Conservation (phyloP, 495 filamentous ascomycete species). For the Tuber aestivum region DNA sequence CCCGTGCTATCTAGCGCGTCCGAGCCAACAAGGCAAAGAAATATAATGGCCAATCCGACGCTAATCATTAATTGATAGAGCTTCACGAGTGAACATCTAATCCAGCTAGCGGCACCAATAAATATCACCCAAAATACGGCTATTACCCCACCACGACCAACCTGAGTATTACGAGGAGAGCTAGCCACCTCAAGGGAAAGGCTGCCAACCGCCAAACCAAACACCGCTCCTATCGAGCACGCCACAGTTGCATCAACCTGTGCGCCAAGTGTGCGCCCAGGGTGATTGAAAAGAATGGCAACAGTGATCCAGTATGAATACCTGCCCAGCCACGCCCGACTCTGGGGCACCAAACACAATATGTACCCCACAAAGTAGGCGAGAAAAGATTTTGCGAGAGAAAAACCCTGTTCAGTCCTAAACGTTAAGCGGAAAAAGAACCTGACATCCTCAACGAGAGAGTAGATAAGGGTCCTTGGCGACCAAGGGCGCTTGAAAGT, state of each 20-base stretch:
- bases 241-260: slow-evolving; percentile 53
- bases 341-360: slow-evolving; percentile 50
- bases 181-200: slow-evolving; percentile 53
- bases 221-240: slow-evolving; percentile 51
- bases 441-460: slow-evolving; percentile 37
- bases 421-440: slow-evolving; percentile 47
- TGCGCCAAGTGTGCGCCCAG: slow-evolving; percentile 51
- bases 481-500: slow-evolving; percentile 30
- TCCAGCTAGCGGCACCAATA: slow-evolving; percentile 49
- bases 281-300: slow-evolving; percentile 53
- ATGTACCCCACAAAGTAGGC: slow-evolving; percentile 53
- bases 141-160: slow-evolving; percentile 53
- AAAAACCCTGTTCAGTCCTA: slow-evolving; percentile 45
- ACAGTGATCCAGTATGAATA: slow-evolving; percentile 53
- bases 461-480: slow-evolving; percentile 42
- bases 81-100: slow-evolving; percentile 52
- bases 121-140: slow-evolving; percentile 52
- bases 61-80: slow-evolving; percentile 53
- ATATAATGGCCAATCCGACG: slow-evolving; percentile 53
- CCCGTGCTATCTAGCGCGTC: slow-evolving; percentile 28
- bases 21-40: slow-evolving; percentile 51
- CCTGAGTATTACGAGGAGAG: slow-evolving; percentile 44
- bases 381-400: slow-evolving; percentile 51
- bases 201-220: slow-evolving; percentile 54
- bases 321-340: slow-evolving; percentile 48